Conservation (phyloP, 2,329 filamentous ascomycete genomes). For the Aspergillus fumigatus region DNA sequence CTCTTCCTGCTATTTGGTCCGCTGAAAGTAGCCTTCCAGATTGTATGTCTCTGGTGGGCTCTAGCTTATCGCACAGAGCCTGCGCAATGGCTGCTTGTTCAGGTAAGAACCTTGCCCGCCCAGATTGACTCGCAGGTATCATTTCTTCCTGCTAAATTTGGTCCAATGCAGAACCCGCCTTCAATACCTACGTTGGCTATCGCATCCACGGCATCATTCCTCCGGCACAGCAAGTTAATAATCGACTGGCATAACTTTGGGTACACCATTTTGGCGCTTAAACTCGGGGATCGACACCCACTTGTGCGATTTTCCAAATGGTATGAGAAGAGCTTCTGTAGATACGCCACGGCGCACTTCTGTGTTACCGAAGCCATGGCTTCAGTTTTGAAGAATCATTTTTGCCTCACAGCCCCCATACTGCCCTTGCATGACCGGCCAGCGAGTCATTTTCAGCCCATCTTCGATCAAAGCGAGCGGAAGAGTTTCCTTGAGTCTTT, state of each 20-base stretch:
- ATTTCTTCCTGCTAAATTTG: constrained; percentile 1
- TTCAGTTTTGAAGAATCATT: constrained; percentile 63
- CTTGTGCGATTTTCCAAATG: constrained; percentile 71
- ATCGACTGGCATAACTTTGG: constrained; percentile 99
- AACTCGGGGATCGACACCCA: constrained; percentile 60
- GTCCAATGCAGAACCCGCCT: constrained; percentile 70
- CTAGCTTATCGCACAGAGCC: constrained; percentile 72
- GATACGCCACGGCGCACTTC: constrained; percentile 67
- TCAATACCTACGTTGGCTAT: constrained; percentile 86
- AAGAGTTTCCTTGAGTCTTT: constrained; percentile 60
- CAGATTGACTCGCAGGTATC: not conserved
- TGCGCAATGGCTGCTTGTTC: constrained; percentile 78
- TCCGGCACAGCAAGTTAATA: constrained; percentile 76
- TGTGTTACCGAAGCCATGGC: constrained; percentile 90
- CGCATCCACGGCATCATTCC: constrained; percentile 64
- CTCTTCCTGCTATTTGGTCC: constrained; percentile 76
- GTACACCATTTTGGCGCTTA: constrained; percentile 79
- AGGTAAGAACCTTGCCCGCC: constrained; percentile 44
- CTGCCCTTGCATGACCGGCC: constrained; percentile 82
- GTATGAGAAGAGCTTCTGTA: constrained; percentile 72
- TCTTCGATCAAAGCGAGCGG: constrained; percentile 48
- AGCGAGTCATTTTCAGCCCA: constrained; percentile 72
- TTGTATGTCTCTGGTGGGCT: constrained; percentile 64
- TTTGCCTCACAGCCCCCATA: constrained; percentile 61
- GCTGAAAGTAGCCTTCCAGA: constrained; percentile 80